phyloP scores from a whole-genome alignment of 2,329 filamentous ascomycete genomes.

The Aspergillus brunneoviolaceus region DNA sequence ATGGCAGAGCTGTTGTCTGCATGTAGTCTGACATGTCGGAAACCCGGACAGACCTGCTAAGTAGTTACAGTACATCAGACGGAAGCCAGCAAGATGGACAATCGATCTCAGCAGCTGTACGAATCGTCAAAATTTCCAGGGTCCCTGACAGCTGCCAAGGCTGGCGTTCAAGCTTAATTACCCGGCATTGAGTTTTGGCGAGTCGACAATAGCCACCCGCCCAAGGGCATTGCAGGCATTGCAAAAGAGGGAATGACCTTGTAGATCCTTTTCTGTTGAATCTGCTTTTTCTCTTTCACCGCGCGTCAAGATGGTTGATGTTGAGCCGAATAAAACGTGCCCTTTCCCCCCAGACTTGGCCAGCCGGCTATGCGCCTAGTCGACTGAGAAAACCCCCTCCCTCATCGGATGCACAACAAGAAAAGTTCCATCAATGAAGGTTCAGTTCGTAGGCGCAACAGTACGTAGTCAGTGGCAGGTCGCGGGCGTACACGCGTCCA shows the following conservation, averaged over 20 bases:
- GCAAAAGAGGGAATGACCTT: neutral
- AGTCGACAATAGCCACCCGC: neutral
- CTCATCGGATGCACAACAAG: neutral
- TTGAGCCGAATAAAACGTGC: neutral
- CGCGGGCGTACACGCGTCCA: constrained; percentile 4
- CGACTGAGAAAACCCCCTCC: neutral
- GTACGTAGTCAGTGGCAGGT: neutral
- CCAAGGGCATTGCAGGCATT: neutral
- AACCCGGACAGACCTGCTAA: neutral
- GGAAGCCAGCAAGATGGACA: neutral
- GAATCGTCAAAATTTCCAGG: neutral
- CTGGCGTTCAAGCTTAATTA: constrained; percentile 18
- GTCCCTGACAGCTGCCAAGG: constrained; percentile 15
- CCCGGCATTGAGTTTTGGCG: constrained; percentile 5
- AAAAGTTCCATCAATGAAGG: constrained; percentile 6
- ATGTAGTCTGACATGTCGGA: neutral
- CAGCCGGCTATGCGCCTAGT: neutral
- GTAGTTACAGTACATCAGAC: too few species aligned
- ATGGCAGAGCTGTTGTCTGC: neutral
- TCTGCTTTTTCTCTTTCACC: neutral
- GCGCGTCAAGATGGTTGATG: neutral
- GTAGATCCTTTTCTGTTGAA: constrained; percentile 1
- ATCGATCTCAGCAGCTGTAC: constrained; percentile 1
- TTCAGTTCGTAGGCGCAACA: neutral
- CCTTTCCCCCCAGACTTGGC: neutral